phyloP scores from a whole-genome alignment of 2,329 filamentous ascomycete genomes.

The Aspergillus calidoustus region DNA sequence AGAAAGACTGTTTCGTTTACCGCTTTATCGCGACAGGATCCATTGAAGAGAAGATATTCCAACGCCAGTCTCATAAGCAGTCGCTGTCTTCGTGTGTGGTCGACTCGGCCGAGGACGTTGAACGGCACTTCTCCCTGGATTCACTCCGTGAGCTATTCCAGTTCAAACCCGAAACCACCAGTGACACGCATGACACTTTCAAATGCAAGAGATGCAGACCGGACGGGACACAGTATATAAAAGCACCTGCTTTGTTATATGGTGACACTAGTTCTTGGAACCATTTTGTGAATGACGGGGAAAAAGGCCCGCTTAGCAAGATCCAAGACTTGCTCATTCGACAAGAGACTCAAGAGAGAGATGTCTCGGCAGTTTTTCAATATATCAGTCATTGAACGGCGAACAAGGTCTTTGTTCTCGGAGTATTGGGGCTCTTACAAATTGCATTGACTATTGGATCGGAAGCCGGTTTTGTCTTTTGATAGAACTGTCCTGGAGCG shows the following conservation, averaged over 20 bases:
- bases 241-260: slow-evolving; percentile 93
- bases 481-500: not conserved
- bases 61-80: slow-evolving; percentile 97
- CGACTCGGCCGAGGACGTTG: slow-evolving; percentile 94
- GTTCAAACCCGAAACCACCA: slow-evolving; percentile 80
- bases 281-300: slow-evolving; percentile 82
- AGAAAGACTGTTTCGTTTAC: slow-evolving; percentile 99
- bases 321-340: slow-evolving; percentile 92
- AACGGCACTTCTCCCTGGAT: slow-evolving; percentile 93
- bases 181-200: slow-evolving; percentile 97
- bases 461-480: not conserved
- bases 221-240: slow-evolving; percentile 84
- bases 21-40: slow-evolving; percentile 98
- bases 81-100: slow-evolving; percentile 95
- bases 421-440: slow-evolving; percentile 2
- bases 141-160: slow-evolving; percentile 92
- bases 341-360: slow-evolving; percentile 77
- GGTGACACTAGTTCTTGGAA: slow-evolving; percentile 99
- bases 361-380: slow-evolving; percentile 95
- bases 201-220: slow-evolving; percentile 95
- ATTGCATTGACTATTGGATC: slow-evolving; percentile 13
- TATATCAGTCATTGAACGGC: slow-evolving; percentile 82
- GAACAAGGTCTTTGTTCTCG: slow-evolving; percentile 5
- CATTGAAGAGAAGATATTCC: slow-evolving; percentile 99
- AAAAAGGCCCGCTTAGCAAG: slow-evolving; percentile 67